Evolutionary conservation across 2,329 filamentous ascomycete species (phyloP), one percentile per base, ranked within the genome.

Genomic region (Alternaria dauci): DNA sequence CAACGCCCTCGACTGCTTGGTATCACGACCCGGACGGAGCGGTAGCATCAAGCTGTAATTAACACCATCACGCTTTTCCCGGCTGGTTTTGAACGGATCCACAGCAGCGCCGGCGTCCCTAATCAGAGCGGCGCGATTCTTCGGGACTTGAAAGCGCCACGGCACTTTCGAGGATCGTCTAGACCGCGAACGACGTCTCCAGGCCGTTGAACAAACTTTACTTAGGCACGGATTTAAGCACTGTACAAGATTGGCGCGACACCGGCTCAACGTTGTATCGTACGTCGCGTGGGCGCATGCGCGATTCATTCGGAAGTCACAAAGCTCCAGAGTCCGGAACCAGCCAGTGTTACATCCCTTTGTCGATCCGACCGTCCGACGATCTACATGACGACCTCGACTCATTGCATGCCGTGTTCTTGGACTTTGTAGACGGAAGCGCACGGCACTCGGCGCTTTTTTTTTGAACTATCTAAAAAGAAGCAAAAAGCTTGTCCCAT

Each of bases 1-100:
- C 55, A 55, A 30, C 36, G 50, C 51, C 30, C 18, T 53, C 18
- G 46, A 20, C 47, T 55, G 58, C 58, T 54, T 58, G 50, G 32
- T 58, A 61, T 61, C 52, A 52, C 58, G 26, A 28, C 6, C 30
- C 34, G 16, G 36, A 46, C 41, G 61, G 20, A 47, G 38, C 52
- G 30, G 42, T 51, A 44, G 42, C 50, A 59, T 20, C n/a, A 50
- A 59, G 25, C 28, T 26, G n/a, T 59, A 47, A 54, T 53, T 30
- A 46, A 39, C 14, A 26, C 7, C 41, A 46, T 52, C 30, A 39
- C 55, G 47, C 20, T 14, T 36, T 8, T 30, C 20, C 30, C 41
- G 41, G 25, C 32, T 26, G 20, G 52, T 53, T n/a, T 30, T 25
- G 18, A 48, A 23, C 18, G 30, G 42, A 42, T 7, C 46, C 46